phyloP scores from a whole-genome alignment of 371 early-diverging fungal species.

The Fennellomyces sp. region DNA sequence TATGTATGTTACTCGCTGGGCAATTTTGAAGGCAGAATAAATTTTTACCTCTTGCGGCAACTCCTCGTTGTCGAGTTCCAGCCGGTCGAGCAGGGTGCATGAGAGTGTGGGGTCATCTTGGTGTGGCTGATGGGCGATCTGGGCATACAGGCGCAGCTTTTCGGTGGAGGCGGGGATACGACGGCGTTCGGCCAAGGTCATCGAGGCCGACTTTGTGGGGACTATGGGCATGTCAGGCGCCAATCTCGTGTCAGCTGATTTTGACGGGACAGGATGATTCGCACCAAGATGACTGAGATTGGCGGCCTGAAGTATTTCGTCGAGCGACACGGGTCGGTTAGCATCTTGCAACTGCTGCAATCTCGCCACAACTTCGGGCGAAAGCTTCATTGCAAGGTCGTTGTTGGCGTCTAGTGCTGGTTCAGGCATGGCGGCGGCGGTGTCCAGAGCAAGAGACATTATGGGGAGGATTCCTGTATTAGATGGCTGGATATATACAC shows the following conservation, averaged over 20 bases:
- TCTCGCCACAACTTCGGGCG: slow-evolving; percentile 33
- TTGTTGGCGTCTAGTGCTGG: not conserved
- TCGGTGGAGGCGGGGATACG: slow-evolving; percentile 20
- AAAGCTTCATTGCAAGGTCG: slow-evolving; percentile 10
- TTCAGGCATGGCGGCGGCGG: too few relatives aligned
- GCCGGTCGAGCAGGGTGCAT: slow-evolving; percentile 16
- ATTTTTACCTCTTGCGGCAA: slow-evolving; percentile 40
- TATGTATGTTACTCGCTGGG: not conserved
- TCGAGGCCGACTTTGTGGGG: not conserved
- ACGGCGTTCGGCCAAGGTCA: slow-evolving; percentile 21
- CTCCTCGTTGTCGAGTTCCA: slow-evolving; percentile 42
- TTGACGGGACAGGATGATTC: slow-evolving; percentile 7
- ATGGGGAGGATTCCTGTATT: too few relatives aligned
- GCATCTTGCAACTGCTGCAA: slow-evolving; percentile 33
- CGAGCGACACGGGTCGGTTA: slow-evolving; percentile 30
- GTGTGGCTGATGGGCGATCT: slow-evolving; percentile 3
- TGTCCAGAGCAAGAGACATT: too few relatives aligned
- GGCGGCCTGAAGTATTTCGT: slow-evolving; percentile 34
- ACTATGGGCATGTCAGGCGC: not conserved
- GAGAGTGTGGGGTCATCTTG: not conserved
- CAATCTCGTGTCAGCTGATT: slow-evolving; percentile 15
- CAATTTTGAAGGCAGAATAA: not conserved
- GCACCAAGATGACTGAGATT: slow-evolving; percentile 33
- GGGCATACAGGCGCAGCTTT: slow-evolving; percentile 18
- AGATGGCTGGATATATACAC: too few relatives aligned